These are phyloP conservation scores for Cruciata laevipes DNA, from an alignment of 257 asterid genomes.

Conservation along the genomic window DNA sequence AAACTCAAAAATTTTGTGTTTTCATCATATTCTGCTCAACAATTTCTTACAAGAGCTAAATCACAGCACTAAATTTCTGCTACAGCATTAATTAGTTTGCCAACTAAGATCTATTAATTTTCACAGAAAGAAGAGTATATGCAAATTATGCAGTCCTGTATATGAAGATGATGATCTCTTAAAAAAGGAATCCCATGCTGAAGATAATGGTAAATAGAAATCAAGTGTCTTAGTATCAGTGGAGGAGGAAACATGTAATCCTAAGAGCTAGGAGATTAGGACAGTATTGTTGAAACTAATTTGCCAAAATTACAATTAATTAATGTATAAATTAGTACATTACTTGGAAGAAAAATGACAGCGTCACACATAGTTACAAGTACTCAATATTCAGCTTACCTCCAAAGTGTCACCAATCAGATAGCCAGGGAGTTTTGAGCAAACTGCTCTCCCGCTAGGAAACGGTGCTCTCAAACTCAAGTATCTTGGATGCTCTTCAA, in stretches of 20 bases:
- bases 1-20: too few species aligned
- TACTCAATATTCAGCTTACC: slow-evolving; percentile 34
- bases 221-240: not conserved
- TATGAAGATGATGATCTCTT: too few species aligned
- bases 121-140: not conserved
- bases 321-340: not conserved
- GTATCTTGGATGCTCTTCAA: slow-evolving; percentile 28
- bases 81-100: too few species aligned
- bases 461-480: slow-evolving; percentile 47
- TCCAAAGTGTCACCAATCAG: slow-evolving; percentile 83
- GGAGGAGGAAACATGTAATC: not conserved
- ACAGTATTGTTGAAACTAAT: too few species aligned
- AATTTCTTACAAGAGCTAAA: too few species aligned
- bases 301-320: not conserved
- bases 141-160: not conserved
- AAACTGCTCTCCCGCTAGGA: slow-evolving; percentile 64
- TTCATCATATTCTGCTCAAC: too few species aligned
- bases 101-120: too few species aligned
- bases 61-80: too few species aligned
- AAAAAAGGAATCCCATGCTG: too few species aligned
- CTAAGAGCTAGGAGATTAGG: not conserved
- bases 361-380: slow-evolving; percentile 2
- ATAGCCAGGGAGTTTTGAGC: slow-evolving; percentile 61
- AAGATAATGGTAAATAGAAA: too few species aligned
- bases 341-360: not conserved